Evolutionary conservation across 2,329 filamentous ascomycete genomes (phyloP).

Genomic region (Fusarium sp.): DNA sequence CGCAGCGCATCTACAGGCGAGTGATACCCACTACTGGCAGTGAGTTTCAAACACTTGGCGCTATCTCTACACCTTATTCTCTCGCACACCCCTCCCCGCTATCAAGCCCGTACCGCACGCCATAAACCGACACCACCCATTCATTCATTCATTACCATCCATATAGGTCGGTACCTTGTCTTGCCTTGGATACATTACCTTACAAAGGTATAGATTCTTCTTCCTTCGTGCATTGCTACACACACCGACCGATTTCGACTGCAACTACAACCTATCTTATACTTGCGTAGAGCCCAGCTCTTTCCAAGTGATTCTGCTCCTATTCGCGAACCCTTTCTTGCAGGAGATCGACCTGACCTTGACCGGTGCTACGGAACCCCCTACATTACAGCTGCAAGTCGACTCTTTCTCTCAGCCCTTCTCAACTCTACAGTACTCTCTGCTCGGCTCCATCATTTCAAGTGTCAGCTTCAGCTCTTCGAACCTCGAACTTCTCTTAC

Average conservation of each 20-base stretch:
- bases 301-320: constrained; percentile 6
- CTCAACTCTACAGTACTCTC: constrained; percentile 2
- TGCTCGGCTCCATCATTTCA: constrained; percentile 11
- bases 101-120: constrained; percentile 38
- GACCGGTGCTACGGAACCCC: constrained; percentile 39
- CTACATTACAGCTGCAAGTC: constrained; percentile 26
- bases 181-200: constrained; percentile 12
- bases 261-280: constrained; percentile 29
- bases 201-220: constrained; percentile 29
- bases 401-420: constrained; percentile 1
- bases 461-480: constrained; percentile 27
- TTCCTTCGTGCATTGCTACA: constrained; percentile 27
- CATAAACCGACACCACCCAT: constrained; percentile 45
- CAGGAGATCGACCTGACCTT: constrained; percentile 45
- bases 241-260: constrained; percentile 39
- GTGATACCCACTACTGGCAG: constrained; percentile 14
- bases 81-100: constrained; percentile 33
- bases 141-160: constrained; percentile 6
- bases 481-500: neutral
- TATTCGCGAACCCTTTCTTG: constrained; percentile 30
- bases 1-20: constrained; percentile 15
- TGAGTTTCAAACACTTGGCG: constrained; percentile 24
- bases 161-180: constrained; percentile 9
- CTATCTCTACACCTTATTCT: constrained; percentile 39
- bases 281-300: constrained; percentile 21